Evolutionary conservation across 257 asterid genomes (phyloP).

Genomic region (Nicotiana paniculata): DNA sequence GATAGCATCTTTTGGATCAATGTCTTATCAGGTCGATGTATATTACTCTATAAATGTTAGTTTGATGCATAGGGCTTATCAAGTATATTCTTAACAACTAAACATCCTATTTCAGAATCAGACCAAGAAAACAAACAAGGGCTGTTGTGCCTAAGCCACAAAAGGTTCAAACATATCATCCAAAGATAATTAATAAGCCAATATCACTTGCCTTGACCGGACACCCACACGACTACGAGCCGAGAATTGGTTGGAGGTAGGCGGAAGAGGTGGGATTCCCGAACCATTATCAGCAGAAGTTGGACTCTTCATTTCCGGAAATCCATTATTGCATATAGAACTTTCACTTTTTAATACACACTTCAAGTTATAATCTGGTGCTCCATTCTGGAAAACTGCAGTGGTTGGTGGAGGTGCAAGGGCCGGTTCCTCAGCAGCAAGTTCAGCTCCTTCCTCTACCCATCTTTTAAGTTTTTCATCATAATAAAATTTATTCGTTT

Average conservation of each 20-base stretch:
- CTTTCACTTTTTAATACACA: constrained; percentile 55
- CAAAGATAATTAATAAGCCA: neutral
- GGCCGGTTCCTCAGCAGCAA: constrained; percentile 61
- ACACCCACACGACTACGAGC: constrained; percentile 82
- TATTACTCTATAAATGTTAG: neutral
- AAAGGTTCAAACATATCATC: neutral
- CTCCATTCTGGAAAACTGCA: constrained; percentile 76
- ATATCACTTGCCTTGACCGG: constrained; percentile 66
- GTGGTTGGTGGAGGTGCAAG: constrained; percentile 78
- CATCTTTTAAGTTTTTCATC: constrained; percentile 90
- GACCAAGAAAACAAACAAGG: neutral
- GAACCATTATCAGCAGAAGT: constrained; percentile 41
- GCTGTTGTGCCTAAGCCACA: neutral
- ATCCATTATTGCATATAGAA: constrained; percentile 35
- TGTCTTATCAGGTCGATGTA: neutral
- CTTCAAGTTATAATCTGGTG: constrained; percentile 60
- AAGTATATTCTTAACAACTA: neutral
- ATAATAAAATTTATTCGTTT: constrained; percentile 72
- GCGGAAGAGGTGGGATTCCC: constrained; percentile 96
- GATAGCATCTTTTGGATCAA: neutral
- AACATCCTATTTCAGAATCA: neutral
- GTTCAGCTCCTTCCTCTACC: constrained; percentile 92
- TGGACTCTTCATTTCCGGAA: constrained; percentile 57
- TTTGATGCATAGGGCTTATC: neutral
- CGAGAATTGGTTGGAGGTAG: constrained; percentile 82